Conservation (phyloP, 495 filamentous ascomycete genomes). For the Collariella sp. region DNA sequence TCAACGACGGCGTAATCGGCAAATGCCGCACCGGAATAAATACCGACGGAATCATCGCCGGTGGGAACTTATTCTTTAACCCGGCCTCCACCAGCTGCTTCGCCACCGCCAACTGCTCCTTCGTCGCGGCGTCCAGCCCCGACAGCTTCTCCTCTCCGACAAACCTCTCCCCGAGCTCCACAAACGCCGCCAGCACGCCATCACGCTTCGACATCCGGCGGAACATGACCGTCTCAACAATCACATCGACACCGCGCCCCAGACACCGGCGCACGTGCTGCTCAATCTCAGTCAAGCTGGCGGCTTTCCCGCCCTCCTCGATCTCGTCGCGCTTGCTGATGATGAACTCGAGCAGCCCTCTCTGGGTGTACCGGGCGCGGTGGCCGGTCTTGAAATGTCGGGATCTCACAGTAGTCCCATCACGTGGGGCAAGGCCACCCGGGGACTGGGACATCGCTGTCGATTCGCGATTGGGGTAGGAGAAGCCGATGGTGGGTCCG, state of each 20-base stretch:
- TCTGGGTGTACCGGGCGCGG: slow-evolving; percentile 35
- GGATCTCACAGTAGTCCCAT: slow-evolving; percentile 11
- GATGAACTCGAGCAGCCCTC: slow-evolving; percentile 39
- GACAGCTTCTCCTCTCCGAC: slow-evolving; percentile 28
- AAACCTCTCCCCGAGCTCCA: slow-evolving; percentile 37
- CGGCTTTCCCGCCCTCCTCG: slow-evolving; percentile 23
- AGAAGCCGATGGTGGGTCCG: slow-evolving; percentile 35
- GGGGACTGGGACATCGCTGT: slow-evolving; percentile 21
- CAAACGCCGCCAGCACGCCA: slow-evolving; percentile 33
- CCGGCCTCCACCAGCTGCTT: slow-evolving; percentile 33
- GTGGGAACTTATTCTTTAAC: slow-evolving; percentile 29
- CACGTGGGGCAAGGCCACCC: slow-evolving; percentile 7
- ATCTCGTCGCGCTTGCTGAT: slow-evolving; percentile 25
- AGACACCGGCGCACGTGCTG: slow-evolving; percentile 37
- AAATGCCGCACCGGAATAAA: slow-evolving; percentile 38
- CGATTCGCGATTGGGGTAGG: slow-evolving; percentile 28
- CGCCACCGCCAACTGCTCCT: slow-evolving; percentile 30
- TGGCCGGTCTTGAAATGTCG: slow-evolving; percentile 38
- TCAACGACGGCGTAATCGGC: slow-evolving; percentile 36
- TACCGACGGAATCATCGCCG: slow-evolving; percentile 31
- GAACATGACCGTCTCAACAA: slow-evolving; percentile 39
- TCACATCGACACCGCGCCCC: slow-evolving; percentile 37
- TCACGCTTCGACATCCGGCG: slow-evolving; percentile 26
- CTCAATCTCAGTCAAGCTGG: slow-evolving; percentile 36
- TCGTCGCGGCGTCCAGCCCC: slow-evolving; percentile 24